A percentile compares a stretch with the other conserved stretches of the same genome.
These are phyloP conservation scores for Xylaria bambusicola DNA, from an alignment of 495 filamentous ascomycete species.

Conservation along the genomic window DNA sequence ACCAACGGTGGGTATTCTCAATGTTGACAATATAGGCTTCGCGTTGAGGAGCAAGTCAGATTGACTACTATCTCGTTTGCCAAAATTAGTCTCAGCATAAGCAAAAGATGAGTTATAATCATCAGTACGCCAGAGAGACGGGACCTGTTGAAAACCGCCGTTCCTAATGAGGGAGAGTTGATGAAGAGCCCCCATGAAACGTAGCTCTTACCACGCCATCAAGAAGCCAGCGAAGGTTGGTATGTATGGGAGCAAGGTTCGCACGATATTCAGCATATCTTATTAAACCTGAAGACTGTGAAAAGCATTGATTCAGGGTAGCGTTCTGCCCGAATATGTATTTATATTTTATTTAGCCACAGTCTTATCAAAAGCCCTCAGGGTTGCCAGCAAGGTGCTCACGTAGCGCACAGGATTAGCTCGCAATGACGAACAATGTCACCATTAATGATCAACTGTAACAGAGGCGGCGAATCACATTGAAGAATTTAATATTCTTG, in stretches of 20 bases:
- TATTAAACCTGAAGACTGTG: neutral
- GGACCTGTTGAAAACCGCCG: too few relatives aligned
- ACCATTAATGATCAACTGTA: neutral
- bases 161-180: too few relatives aligned
- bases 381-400: conserved; percentile 22
- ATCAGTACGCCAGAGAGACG: too few relatives aligned
- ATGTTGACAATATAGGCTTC: too few relatives aligned
- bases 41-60: too few relatives aligned
- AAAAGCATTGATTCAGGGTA: neutral
- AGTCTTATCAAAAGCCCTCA: neutral
- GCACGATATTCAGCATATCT: too few relatives aligned
- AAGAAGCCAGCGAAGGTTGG: too few relatives aligned
- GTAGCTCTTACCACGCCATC: neutral
- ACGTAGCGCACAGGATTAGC: neutral
- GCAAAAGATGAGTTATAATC: too few relatives aligned
- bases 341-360: neutral
- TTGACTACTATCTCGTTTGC: too few relatives aligned
- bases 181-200: neutral
- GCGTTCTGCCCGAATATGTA: neutral
- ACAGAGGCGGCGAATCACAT: neutral
- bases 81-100: too few relatives aligned
- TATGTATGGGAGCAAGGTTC: too few relatives aligned
- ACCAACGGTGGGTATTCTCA: neutral
- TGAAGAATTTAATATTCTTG: too few relatives aligned
- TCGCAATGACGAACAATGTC: neutral